These are phyloP conservation scores for Skeletonema marinoi DNA, from an alignment of 108 stramenopile genomes.

Conservation along the genomic window DNA sequence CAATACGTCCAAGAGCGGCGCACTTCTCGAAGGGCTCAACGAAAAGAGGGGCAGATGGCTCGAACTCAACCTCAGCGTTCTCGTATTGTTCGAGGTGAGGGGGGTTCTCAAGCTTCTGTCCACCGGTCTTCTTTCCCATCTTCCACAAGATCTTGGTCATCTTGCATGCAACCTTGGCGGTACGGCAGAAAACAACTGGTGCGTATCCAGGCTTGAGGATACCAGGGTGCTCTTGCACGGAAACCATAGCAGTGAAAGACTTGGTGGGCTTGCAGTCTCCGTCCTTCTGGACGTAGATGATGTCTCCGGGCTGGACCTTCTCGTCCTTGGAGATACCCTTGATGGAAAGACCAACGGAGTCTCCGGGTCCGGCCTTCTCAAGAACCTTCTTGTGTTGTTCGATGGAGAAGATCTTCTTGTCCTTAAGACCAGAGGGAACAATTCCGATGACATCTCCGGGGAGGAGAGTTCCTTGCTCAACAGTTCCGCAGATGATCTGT, in stretches of 20 bases:
- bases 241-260: slow-evolving; percentile 77
- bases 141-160: slow-evolving; percentile 90
- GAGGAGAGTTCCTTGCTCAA: slow-evolving; percentile 74
- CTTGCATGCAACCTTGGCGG: slow-evolving; percentile 90
- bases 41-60: slow-evolving; percentile 78
- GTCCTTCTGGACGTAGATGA: slow-evolving; percentile 77
- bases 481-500: slow-evolving; percentile 77
- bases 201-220: slow-evolving; percentile 84
- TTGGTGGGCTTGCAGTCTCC: slow-evolving; percentile 74
- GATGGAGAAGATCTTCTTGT: slow-evolving; percentile 84
- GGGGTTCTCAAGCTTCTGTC: slow-evolving; percentile 82
- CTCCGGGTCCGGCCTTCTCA: slow-evolving; percentile 68
- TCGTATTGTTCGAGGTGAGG: slow-evolving; percentile 81
- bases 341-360: slow-evolving; percentile 84
- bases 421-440: slow-evolving; percentile 57
- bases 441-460: slow-evolving; percentile 77
- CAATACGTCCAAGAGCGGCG: slow-evolving; percentile 84
- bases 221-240: slow-evolving; percentile 86
- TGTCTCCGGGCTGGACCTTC: slow-evolving; percentile 76
- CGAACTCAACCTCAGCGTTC: slow-evolving; percentile 82
- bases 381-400: slow-evolving; percentile 83
- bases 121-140: slow-evolving; percentile 87
- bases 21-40: slow-evolving; percentile 78
- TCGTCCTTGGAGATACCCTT: slow-evolving; percentile 84
- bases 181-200: slow-evolving; percentile 83